These are phyloP conservation scores for Inga laurina DNA, from an alignment of 306 rosid genomes.

Conservation along the genomic window DNA sequence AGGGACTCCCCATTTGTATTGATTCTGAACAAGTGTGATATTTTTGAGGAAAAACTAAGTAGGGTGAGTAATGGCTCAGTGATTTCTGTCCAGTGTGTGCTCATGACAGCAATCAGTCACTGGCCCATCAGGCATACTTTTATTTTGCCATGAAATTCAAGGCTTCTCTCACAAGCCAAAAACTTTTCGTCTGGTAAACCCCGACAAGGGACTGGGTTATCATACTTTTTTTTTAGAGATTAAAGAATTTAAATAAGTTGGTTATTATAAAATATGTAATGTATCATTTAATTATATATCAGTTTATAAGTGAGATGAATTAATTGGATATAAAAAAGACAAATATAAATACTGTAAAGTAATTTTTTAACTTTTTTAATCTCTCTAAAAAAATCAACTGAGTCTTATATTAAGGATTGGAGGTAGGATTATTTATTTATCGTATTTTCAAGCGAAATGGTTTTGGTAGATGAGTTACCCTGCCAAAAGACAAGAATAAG, in stretches of 20 bases:
- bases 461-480: conserved; percentile 33
- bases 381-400: too few species aligned
- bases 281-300: too few species aligned
- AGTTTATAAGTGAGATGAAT: too few species aligned
- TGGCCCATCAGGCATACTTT: conserved; percentile 89
- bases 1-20: conserved; percentile 82
- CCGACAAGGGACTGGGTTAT: conserved; percentile 79
- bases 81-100: conserved; percentile 74
- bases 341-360: too few species aligned
- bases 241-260: too few species aligned
- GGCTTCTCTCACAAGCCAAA: conserved; percentile 66
- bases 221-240: conserved; percentile 1
- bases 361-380: too few species aligned
- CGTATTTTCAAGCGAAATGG: conserved; percentile 30
- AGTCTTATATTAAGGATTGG: too few species aligned
- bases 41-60: conserved; percentile 70
- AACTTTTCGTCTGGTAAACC: conserved; percentile 85
- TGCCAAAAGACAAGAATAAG: neutral
- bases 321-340: too few species aligned
- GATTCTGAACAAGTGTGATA: conserved; percentile 84
- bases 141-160: conserved; percentile 96
- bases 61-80: conserved; percentile 74
- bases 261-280: too few species aligned
- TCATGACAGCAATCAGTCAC: conserved; percentile 64
- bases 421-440: neutral